These are phyloP conservation scores for Trametes versicolor DNA, from an alignment of 1,284 basidiomycete genomes.

Conservation along the genomic window DNA sequence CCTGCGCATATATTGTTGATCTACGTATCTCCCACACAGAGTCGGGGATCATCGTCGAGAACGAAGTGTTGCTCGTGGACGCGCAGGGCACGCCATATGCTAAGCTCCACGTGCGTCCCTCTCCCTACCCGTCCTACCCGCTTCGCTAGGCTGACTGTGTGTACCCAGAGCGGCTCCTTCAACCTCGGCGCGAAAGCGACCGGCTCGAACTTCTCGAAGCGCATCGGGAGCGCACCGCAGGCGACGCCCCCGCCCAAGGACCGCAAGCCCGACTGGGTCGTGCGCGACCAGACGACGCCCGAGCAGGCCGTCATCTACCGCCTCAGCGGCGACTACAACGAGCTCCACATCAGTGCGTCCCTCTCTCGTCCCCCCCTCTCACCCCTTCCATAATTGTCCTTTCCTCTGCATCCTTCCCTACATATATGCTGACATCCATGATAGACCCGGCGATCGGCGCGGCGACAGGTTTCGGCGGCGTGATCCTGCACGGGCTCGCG, in stretches of 20 bases:
- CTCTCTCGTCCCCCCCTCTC: no score
- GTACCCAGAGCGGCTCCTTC: constrained; percentile 71
- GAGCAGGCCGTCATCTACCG: constrained; percentile 85
- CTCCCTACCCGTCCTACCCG: constrained; percentile 19
- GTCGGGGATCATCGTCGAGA: constrained; percentile 79
- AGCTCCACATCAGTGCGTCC: constrained; percentile 78
- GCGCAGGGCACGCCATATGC: constrained; percentile 72
- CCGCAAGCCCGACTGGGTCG: constrained; percentile 73
- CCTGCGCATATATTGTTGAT: neutral
- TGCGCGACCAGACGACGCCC: constrained; percentile 73
- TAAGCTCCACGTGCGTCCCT: constrained; percentile 70
- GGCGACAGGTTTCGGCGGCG: constrained; percentile 78
- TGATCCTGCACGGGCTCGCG: constrained; percentile 85
- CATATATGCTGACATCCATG: neutral
- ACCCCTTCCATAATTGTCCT: no score
- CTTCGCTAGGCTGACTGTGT: neutral
- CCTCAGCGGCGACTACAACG: constrained; percentile 87
- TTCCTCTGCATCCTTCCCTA: constrained; percentile 1
- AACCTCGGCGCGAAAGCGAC: constrained; percentile 80
- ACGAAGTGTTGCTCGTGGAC: constrained; percentile 70
- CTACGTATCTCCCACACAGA: constrained; percentile 51
- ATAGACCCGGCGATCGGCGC: constrained; percentile 78
- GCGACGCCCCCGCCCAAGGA: constrained; percentile 75
- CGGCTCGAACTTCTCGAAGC: constrained; percentile 73
- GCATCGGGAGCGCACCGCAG: constrained; percentile 72